Conservation (phyloP, 2,329 filamentous ascomycete genomes). For the Hypomyces rosellus region DNA sequence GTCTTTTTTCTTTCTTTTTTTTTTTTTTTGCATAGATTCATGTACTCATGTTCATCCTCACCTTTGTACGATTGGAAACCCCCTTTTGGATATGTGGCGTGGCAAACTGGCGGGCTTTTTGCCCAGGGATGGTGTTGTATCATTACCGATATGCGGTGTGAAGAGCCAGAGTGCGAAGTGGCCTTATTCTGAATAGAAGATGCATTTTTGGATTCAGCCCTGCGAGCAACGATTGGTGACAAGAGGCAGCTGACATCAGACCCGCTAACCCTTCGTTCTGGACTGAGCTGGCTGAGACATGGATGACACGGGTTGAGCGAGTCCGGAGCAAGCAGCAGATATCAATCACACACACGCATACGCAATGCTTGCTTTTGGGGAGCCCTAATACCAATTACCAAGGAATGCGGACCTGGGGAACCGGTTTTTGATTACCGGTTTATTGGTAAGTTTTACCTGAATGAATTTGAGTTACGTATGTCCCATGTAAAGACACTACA, state of each 20-base stretch:
- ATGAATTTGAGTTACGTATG: too few species aligned
- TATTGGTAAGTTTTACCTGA: too few species aligned
- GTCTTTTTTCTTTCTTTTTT: too few species aligned
- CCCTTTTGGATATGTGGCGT: background rate
- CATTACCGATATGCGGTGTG: constrained; percentile 3
- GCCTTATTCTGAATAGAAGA: constrained; percentile 3
- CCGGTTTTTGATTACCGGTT: too few species aligned
- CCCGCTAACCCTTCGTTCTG: background rate
- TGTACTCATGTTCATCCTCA: background rate
- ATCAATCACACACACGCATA: background rate
- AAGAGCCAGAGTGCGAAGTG: background rate
- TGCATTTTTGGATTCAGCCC: constrained; percentile 1
- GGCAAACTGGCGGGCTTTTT: too few species aligned
- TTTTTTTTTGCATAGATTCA: constrained; percentile 1
- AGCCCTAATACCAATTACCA: background rate
- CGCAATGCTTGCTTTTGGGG: background rate
- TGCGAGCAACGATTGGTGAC: constrained; percentile 3
- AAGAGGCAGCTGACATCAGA: constrained; percentile 7
- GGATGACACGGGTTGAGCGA: background rate
- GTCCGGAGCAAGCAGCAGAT: background rate
- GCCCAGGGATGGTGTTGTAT: too few species aligned
- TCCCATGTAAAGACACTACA: too few species aligned
- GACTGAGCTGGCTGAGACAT: constrained; percentile 4
- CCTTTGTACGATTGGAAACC: constrained; percentile 1
- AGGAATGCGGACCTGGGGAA: too few species aligned